Evolutionary conservation across 1,284 basidiomycete genomes (phyloP).

Genomic region (Rhodofomes roseus): DNA sequence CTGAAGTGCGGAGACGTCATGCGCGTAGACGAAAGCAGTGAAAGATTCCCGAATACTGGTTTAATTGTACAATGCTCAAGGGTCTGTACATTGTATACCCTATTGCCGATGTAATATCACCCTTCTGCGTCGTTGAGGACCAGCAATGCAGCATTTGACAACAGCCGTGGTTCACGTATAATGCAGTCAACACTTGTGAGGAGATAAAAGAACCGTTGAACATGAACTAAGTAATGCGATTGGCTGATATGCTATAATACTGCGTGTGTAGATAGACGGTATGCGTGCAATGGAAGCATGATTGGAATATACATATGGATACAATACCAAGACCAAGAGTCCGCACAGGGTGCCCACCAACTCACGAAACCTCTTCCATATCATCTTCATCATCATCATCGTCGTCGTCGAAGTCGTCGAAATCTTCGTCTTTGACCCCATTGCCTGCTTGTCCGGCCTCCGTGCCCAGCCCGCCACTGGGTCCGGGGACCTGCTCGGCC

Average conservation of each 20-base stretch:
- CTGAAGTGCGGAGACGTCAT: not conserved
- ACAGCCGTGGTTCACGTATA: too few relatives aligned
- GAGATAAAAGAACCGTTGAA: too few relatives aligned
- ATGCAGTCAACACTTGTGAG: too few relatives aligned
- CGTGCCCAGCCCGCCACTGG: conserved; percentile 17
- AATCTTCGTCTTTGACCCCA: conserved; percentile 32
- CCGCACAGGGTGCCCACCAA: not conserved
- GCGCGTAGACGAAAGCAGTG: not conserved
- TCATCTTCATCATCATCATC: conserved; percentile 42
- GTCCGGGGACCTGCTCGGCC: conserved; percentile 48
- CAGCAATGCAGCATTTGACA: not conserved
- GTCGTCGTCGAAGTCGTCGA: conserved; percentile 36
- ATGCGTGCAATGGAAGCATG: not conserved
- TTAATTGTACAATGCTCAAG: not conserved
- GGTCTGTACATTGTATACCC: not conserved
- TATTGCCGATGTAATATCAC: not conserved
- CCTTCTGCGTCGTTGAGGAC: not conserved
- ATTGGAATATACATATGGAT: not conserved
- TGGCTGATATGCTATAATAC: not conserved
- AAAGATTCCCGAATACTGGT: not conserved
- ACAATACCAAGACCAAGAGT: conserved; percentile 3
- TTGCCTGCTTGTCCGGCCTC: conserved; percentile 39
- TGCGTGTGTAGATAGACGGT: not conserved
- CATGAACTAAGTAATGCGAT: too few relatives aligned
- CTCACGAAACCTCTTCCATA: conserved; percentile 42